Base-by-base conservation (phyloP, 495 filamentous ascomycete genomes). In the Letharia lupina region DNA sequence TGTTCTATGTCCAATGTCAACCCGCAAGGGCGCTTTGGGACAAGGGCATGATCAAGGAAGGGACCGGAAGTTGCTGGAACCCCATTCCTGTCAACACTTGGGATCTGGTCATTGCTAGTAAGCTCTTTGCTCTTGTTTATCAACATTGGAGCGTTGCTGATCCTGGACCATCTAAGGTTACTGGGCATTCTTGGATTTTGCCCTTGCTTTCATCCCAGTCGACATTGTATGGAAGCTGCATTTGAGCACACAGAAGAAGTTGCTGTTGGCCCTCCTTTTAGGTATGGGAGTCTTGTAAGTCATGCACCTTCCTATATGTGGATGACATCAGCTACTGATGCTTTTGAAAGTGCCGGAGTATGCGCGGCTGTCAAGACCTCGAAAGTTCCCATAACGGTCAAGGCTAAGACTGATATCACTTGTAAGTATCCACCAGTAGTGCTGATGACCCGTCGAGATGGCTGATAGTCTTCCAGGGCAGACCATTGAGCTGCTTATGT, bases 131-230 rank as follows among this genome's bases (percentile, higher is more conserved):
- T 58, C 12, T 33, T 7, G 12, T 20, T 16, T 63, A 13, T 41
- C 4, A 35, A 37, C 5, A 41, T 0, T 7, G 31, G 44, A 28
- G 23, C 23, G 23, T 28, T 37, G 15, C 13, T 62, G 45, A 76
- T 68, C 62, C n/a, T 8, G 68, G 2, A 44, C 20, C 5, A 31
- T 28, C 4, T 28, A 23, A 78, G 76, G 69, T 37, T 78, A 76
- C 64, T 80, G 77, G 31, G 78, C 75, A 0, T 73, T 78, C 31
- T 62, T 76, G 44, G 82, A 84, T 66, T 67, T 83, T 9, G 80
- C 79, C 40, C 76, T 84, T 23, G 80, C 81, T 31, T 66, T 80
- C 0, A 81, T 82, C 48, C 81, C 82, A 0, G 69, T 71, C 10
- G 60, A 77, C 7, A 76, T 81, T 7, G 72, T 84, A 10, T 77